Evolutionary conservation across 495 filamentous ascomycete genomes (phyloP).

Genomic region (Chaetomidium leptoderma): DNA sequence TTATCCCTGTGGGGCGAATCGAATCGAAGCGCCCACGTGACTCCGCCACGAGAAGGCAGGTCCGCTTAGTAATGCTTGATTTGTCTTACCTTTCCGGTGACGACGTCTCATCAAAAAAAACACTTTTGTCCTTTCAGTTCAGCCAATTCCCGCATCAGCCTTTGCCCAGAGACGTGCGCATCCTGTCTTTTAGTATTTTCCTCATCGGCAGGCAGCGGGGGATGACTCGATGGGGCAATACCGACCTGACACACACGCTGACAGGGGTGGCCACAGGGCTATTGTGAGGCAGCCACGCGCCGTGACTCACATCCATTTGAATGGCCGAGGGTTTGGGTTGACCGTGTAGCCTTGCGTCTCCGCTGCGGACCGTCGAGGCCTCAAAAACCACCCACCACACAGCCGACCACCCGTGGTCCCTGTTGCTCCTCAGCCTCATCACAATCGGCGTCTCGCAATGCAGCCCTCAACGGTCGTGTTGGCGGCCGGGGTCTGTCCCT

Average conservation of each 20-base stretch:
- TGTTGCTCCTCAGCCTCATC: constrained; percentile 1
- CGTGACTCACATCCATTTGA: constrained; percentile 3
- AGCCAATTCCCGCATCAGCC: neutral
- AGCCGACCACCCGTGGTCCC: neutral
- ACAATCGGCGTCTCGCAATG: neutral
- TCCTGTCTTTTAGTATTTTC: constrained; percentile 7
- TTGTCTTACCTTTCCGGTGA: neutral
- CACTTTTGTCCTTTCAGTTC: neutral
- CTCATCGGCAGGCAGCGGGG: neutral
- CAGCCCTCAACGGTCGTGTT: neutral
- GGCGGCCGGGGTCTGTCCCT: neutral
- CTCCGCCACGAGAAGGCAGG: neutral
- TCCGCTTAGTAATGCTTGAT: neutral
- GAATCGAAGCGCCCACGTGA: constrained; percentile 10
- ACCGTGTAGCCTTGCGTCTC: constrained; percentile 10
- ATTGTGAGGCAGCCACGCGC: constrained; percentile 12
- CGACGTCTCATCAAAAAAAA: neutral
- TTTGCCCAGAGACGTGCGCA: neutral
- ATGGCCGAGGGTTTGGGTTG: constrained; percentile 4
- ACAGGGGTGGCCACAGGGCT: neutral
- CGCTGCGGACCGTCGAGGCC: neutral
- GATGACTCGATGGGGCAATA: constrained; percentile 9
- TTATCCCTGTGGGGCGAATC: too few relatives aligned
- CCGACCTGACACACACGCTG: constrained; percentile 2
- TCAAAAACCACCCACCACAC: neutral